Evolutionary conservation across 345 rosid species (phyloP), one percentile per base, ranked within the genome.

Genomic region (Physaria fendleri): DNA sequence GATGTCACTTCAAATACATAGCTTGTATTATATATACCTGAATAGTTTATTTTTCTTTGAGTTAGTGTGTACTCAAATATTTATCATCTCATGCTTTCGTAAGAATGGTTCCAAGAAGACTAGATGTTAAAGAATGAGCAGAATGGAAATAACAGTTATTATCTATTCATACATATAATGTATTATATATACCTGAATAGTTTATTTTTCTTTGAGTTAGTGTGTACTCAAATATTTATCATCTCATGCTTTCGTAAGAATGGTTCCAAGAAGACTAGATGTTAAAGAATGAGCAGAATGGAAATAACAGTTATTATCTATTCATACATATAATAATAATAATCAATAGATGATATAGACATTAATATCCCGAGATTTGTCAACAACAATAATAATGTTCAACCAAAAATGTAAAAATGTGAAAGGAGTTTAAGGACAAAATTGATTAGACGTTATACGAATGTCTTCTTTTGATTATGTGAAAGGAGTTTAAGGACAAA

Each of bases 331-430:
- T n/a, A n/a, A n/a, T n/a, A n/a, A n/a, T n/a, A n/a, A n/a, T n/a
- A n/a, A n/a, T n/a, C n/a, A n/a, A n/a, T n/a, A n/a, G n/a, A n/a
- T n/a, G n/a, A n/a, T 27, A 60, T 43, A 68, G 41, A 55, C 30
- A 60, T 60, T 68, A 68, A 32, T 68, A 51, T 44, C 67, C 52
- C 54, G 56, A 68, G 49, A 44, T 60, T 59, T 60, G 66, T 59
- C 73, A 68, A 58, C 59, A 49, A 52, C 14, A 52, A 38, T 46
- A 68, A 60, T 60, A 59, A 43, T 52, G 72, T 34, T 60, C 66
- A 52, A 68, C n/a, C n/a, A 9, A 40, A 48, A 58, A 41, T 16
- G 35, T 67, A 32, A 33, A 41, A 11, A 47, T 7, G 8, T 2
- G 30, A 24, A 12, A 11, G 2, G 29, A 42, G 52, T 40, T n/a